Evolutionary conservation across 1,139 yeast genomes (phyloP), one percentile per base, ranked within the genome.

Genomic region (Meyerozyma guilliermondii): DNA sequence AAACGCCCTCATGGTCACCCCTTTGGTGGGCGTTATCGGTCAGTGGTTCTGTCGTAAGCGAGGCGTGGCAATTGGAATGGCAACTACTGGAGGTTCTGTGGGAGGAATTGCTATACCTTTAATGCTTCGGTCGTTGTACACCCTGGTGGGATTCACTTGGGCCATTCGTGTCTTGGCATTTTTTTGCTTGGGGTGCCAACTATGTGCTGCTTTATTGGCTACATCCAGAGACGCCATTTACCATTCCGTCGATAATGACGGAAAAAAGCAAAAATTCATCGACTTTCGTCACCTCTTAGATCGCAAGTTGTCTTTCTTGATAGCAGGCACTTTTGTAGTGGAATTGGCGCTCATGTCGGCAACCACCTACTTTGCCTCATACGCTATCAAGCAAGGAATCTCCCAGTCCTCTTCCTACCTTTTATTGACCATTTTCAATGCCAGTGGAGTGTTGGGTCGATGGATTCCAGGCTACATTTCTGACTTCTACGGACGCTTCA

Each of bases 101-200:
- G 88, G 88, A 2, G 85, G 85, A 7, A 67, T 81, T 1, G 60
- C 78, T 2, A 79, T 77, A 57, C 81, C 87, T 0, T 55, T 81
- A 18, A 68, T 79, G 66, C 65, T 81, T 49, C 71, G 77, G 46
- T 58, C 63, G 38, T 60, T 80, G 44, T 74, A 73, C 52, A 60
- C 54, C 0, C 49, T 53, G 27, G 60, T 77, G 17, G 87, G 88
- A 2, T 83, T 69, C 55, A 72, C 67, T 23, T 82, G 87, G 87
- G 77, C 85, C 2, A 68, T 80, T 40, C 63, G 88, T 42, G 65
- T 75, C 2, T 60, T 81, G 50, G 84, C 78, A 0, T 74, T 81
- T 40, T 58, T 78, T 14, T 63, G 76, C 35, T 49, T 76, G 3
- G 63, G 62, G 2, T 68, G 71, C 43, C 36, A 33, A 14, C 10